phyloP scores from a whole-genome alignment of 192 early-diverging fungal genomes.

The Coemansia sp. region DNA sequence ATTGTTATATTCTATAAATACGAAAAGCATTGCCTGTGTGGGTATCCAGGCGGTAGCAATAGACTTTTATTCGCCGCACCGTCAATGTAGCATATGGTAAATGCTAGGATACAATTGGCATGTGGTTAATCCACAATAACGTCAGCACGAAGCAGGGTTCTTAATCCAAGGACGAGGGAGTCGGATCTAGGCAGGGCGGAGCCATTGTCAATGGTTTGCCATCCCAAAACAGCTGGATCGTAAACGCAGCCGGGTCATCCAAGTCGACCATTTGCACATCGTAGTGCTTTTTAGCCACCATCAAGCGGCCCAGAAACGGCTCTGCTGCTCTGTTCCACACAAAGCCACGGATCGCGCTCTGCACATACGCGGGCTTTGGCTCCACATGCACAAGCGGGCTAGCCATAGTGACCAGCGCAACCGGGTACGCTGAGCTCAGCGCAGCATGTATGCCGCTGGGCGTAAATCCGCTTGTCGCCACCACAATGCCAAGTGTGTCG shows the following conservation, averaged over 20 bases:
- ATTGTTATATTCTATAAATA: too few relatives aligned
- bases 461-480: conserved; percentile 46
- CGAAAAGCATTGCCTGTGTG: too few relatives aligned
- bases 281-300: conserved; percentile 44
- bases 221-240: conserved; percentile 50
- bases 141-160: too few relatives aligned
- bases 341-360: conserved; percentile 33
- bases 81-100: too few relatives aligned
- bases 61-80: too few relatives aligned
- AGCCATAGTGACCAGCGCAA: conserved; percentile 38
- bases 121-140: too few relatives aligned
- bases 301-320: conserved; percentile 36
- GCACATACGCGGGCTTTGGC: neutral
- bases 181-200: neutral
- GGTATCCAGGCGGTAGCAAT: too few relatives aligned
- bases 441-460: conserved; percentile 22
- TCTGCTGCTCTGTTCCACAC: conserved; percentile 48
- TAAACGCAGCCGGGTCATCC: conserved; percentile 30
- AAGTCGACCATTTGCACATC: conserved; percentile 29
- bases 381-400: neutral
- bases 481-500: conserved; percentile 35
- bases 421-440: conserved; percentile 37
- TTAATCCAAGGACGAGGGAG: neutral
- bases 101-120: too few relatives aligned
- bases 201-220: conserved; percentile 24